Evolutionary conservation across 805 yeast genomes (phyloP), one percentile per base, ranked within the genome.

Genomic region (Lipomyces starkeyi): DNA sequence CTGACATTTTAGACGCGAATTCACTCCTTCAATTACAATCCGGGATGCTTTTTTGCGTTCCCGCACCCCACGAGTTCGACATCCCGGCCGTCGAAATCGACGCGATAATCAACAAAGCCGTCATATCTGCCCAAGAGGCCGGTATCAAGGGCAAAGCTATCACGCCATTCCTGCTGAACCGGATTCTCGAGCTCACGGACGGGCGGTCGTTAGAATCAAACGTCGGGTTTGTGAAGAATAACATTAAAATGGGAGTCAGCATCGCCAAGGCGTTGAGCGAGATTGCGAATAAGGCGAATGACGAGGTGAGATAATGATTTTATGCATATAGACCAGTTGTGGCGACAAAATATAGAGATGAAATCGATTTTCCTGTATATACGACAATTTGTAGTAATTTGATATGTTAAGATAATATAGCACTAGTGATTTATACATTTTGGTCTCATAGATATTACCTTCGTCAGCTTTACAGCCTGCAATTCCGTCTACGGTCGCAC

Each of bases 31-130:
- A 81, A 0, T 78, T 91, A 67, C 74, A 80, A 0, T 84, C 89
- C n/a, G 97, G 97, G 0, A 86, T 83, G 67, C 83, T 93, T 11
- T 87, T 92, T 73, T 92, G 97, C 76, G 83, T 91, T 11, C 97
- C 97, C 0, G 93, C 97, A 0, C 96, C 97, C 0, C 76, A 74
- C 8, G 84, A 84, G 3, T 77, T 83, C 52, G 91, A 96, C 0
- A 77, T 92, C 65, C 83, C 85, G 37, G 80, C 85, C 2, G 80
- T 74, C 0, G 80, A 83, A 60, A 89, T 92, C 32, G 81, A 82
- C 66, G 75, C 68, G 1, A 83, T 90, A 22, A 91, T 92, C 63
- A 83, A 82, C 3, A 79, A 80, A 7, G 92, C 97, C 0, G 82
- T 84, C 58, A 66, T 64, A 1, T 87, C 85, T 64, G 96, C 97